These are phyloP conservation scores for Paratinospora sagittata DNA, from an alignment of 164 flowering plant genomes.

Conservation along the genomic window DNA sequence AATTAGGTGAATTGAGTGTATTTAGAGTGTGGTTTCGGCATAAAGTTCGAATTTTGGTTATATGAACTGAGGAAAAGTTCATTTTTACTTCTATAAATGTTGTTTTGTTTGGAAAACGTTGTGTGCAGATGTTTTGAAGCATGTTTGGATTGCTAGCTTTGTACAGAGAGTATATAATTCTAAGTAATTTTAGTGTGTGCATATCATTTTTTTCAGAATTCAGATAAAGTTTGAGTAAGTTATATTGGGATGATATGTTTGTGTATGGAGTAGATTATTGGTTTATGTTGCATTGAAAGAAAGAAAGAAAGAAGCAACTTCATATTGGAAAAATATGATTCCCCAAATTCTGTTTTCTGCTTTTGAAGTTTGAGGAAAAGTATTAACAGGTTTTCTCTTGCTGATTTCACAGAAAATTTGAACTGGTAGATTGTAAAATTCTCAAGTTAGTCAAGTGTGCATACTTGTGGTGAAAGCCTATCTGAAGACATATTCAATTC, in stretches of 20 bases:
- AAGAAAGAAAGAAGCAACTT: slow-evolving; percentile 4
- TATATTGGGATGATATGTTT: neutral
- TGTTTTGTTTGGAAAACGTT: neutral
- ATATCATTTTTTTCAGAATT: neutral
- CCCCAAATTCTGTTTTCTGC: neutral
- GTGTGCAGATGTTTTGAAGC: neutral
- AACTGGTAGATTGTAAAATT: slow-evolving; percentile 9
- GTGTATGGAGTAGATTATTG: neutral
- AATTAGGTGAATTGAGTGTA: neutral
- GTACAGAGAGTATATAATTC: neutral
- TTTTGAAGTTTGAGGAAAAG: neutral
- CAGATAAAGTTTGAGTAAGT: neutral
- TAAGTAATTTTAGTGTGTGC: neutral
- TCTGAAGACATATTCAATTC: neutral
- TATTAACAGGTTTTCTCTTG: slow-evolving; percentile 12
- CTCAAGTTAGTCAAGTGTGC: slow-evolving; percentile 5
- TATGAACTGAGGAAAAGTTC: neutral
- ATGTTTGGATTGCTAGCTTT: neutral
- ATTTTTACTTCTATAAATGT: neutral
- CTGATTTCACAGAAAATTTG: slow-evolving; percentile 27
- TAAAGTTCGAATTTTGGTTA: slow-evolving; percentile 6
- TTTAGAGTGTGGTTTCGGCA: neutral
- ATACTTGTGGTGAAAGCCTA: neutral
- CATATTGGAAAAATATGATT: neutral
- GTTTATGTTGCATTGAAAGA: neutral